Evolutionary conservation across 352 stramenopile species (phyloP), one percentile per base, ranked within the genome.

Genomic region (Phytopythium kandeliae): DNA sequence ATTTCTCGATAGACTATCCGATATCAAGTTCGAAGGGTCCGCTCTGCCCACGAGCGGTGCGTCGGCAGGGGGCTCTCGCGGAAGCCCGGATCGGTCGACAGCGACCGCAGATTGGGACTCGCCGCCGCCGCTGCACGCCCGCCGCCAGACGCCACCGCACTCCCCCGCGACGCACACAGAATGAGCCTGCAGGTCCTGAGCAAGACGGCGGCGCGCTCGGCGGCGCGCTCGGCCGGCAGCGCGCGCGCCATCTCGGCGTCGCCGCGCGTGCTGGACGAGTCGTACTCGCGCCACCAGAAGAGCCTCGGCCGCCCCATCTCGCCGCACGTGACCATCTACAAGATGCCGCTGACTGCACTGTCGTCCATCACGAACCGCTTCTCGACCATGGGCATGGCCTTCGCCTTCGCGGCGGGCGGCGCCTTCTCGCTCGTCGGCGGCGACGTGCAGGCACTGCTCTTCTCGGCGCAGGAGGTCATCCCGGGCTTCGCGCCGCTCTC

Each of bases 321-420:
- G 48, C 96, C 96, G n/a, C 91, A 98, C 67, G 92, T 99, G 36
- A 95, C 81, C 43, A 96, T 98, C 64, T 99, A 99, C 77, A 76
- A 85, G 46, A 98, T 98, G 61, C 95, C 96, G 5, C 67, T 97
- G 17, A 83, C 76, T 22, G 96, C 95, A 31, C 56, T 98, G n/a
- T 84, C 87, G 28, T 98, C 87, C 30, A 97, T 98, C 70, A 92
- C 87, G 24, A 98, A 97, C 64, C 92, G 96, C 44, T 75, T 97
- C 43, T 96, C 92, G 11, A 92, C 86, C 33, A 68, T 96, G 17
- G 69, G 68, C 28, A 77, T 98, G 41, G 79, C 84, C 8, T 69
- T 91, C 26, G 95, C 93, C 34, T 82, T 89, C 54, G 71, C 71
- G 16, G 77, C 79, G 21, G 63, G 88, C 26, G 89, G 76, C 34